Evolutionary conservation across 2,329 filamentous ascomycete species (phyloP).

Genomic region (Aspergillus caelatus): DNA sequence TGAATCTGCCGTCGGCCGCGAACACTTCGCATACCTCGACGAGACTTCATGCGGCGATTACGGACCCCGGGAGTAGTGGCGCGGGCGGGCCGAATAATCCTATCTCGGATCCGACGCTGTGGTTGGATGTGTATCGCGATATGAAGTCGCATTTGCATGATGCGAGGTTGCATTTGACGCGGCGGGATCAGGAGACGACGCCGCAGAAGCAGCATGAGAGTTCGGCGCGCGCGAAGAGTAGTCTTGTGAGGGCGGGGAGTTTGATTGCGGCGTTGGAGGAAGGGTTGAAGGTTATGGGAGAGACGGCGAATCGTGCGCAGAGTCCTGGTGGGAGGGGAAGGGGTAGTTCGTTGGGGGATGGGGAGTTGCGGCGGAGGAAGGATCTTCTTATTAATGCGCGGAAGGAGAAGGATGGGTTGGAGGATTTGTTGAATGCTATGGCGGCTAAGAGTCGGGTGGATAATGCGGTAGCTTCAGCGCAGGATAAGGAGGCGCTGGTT

Average conservation of each 20-base stretch:
- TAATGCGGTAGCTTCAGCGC: constrained; percentile 48
- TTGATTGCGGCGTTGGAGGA: constrained; percentile 60
- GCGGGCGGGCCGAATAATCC: constrained; percentile 29
- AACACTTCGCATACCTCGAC: constrained; percentile 39
- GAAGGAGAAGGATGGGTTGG: constrained; percentile 65
- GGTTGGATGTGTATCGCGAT: constrained; percentile 64
- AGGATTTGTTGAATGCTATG: constrained; percentile 62
- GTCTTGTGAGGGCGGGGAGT: constrained; percentile 59
- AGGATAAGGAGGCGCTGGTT: constrained; percentile 50
- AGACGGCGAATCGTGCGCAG: constrained; percentile 25
- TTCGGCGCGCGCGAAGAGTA: constrained; percentile 63
- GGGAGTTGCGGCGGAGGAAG: constrained; percentile 61
- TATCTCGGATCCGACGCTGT: constrained; percentile 58
- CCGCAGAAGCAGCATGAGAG: constrained; percentile 65
- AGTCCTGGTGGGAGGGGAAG: constrained; percentile 33
- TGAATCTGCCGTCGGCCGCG: constrained; percentile 55
- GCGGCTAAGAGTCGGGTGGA: constrained; percentile 53
- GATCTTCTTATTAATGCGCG: constrained; percentile 60
- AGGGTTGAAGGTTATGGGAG: constrained; percentile 51
- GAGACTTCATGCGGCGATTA: constrained; percentile 47
- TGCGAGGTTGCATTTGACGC: constrained; percentile 60
- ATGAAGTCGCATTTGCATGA: constrained; percentile 65
- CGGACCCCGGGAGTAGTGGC: constrained; percentile 35
- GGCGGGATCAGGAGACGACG: constrained; percentile 61
- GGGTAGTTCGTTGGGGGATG: constrained; percentile 55